Evolutionary conservation across 2,329 filamentous ascomycete genomes (phyloP), one percentile per base, ranked within the genome.

Genomic region (Tolypocladium amazonense): DNA sequence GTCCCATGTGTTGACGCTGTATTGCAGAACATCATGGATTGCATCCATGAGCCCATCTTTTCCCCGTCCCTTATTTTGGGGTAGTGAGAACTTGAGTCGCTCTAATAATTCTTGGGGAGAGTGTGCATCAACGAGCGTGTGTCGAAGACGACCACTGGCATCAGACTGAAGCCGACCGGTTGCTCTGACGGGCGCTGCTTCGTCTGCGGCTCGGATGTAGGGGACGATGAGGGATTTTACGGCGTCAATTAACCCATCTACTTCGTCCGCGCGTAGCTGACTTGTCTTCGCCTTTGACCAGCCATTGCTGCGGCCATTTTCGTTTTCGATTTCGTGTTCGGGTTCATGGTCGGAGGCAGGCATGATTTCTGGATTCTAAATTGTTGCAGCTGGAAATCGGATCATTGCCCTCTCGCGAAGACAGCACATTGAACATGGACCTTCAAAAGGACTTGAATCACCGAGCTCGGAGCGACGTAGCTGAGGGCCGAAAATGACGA

Each of bases 1-100:
- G 69, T 96, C 89, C 90, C 92, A 97, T n/a, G 92, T 97, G 75
- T 97, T 97, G 68, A 97, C 93, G 68, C 88, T 93, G 73, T 95
- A 91, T 63, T 84, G 80, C 45, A 97, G 79, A 27, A 97, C 79
- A 62, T 86, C 82, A 64, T 85, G 77, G 54, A 96, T 81, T 1
- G 84, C 83, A 38, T 84, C 79, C 30, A 96, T 76, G 30, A 97
- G 76, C 0, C 92, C 93, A 52, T 89, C 83, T 65, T 88, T 88
- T 0, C 87, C 88, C 62, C 76, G 77, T 12, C 83, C 86, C 45
- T 78, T 71, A 5, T 72, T 74, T 0, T 87, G 84, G 5, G 90
- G 76, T 14, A 69, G 68, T 6, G 75, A 77, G 56, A 64, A 57
- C 8, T 35, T 20, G 23, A 52, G 38, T 43, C 54, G 41, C 41